Conservation (phyloP, 163 green algal species). For the Trebouxiophyceae sp. region DNA sequence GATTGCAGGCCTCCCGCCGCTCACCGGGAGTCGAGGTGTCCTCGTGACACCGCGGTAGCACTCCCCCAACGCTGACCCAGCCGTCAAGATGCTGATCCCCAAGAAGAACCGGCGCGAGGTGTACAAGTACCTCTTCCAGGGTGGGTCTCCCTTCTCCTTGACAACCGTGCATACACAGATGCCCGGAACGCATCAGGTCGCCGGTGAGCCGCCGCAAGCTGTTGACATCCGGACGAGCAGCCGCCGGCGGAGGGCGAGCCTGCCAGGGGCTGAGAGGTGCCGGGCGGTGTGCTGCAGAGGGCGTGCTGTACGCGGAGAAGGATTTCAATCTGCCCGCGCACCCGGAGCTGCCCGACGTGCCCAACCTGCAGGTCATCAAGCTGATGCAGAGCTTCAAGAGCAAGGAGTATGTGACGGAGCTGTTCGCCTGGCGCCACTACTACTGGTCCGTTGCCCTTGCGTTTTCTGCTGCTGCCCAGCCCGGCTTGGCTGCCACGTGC, state of each 20-base stretch:
- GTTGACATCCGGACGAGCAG: background rate
- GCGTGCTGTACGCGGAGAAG: slow-evolving; percentile 98
- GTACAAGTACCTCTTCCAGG: slow-evolving; percentile 99
- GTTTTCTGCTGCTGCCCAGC: background rate
- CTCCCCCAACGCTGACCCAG: too few species aligned
- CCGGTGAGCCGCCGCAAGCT: background rate
- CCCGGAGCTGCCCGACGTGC: slow-evolving; percentile 84
- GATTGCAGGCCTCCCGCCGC: too few species aligned
- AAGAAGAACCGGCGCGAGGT: slow-evolving; percentile 95
- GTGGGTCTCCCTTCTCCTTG: slow-evolving; percentile 38
- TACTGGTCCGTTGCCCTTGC: slow-evolving; percentile 77
- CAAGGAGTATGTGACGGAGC: slow-evolving; percentile 93
- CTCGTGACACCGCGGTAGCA: slow-evolving; percentile 49
- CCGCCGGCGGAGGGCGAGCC: too few species aligned
- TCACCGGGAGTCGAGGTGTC: slow-evolving; percentile 63
- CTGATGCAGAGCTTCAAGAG: slow-evolving; percentile 98
- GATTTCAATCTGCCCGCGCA: slow-evolving; percentile 96
- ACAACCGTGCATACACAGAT: too few species aligned
- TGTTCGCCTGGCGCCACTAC: slow-evolving; percentile 97
- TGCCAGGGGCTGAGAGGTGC: too few species aligned
- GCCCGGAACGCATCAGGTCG: background rate
- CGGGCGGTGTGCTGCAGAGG: slow-evolving; percentile 65
- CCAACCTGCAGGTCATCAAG: slow-evolving; percentile 99
- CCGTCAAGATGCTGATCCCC: slow-evolving; percentile 91
- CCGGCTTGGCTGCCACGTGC: too few species aligned